Evolutionary conservation across 352 stramenopile species (phyloP).

Genomic region (Globisporangium sylvaticum): DNA sequence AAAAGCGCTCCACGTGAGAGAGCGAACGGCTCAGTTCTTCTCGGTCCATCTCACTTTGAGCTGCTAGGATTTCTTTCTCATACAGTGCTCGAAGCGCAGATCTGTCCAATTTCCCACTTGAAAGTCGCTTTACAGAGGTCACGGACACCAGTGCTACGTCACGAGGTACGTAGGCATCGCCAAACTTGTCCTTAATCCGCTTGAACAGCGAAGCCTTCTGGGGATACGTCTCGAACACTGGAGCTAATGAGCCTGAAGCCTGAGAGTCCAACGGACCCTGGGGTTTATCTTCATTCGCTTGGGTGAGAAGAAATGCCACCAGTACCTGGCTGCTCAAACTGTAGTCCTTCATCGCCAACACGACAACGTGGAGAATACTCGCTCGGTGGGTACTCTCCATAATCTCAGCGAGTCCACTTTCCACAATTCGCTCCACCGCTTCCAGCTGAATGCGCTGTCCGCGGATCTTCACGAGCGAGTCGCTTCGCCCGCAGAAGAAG

Average conservation of each 20-base stretch:
- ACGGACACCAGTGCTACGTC: conserved; percentile 17
- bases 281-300: neutral
- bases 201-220: conserved; percentile 18
- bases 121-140: conserved; percentile 20
- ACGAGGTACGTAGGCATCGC: conserved; percentile 26
- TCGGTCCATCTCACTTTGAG: neutral
- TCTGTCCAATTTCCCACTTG: conserved; percentile 43
- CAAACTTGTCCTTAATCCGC: conserved; percentile 31
- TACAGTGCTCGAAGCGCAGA: conserved; percentile 18
- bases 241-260: too few species aligned
- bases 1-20: neutral
- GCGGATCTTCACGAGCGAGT: conserved; percentile 52
- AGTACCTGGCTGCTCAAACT: conserved; percentile 5
- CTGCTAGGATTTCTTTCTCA: neutral
- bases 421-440: conserved; percentile 29
- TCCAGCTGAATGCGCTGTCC: conserved; percentile 51
- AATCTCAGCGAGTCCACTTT: conserved; percentile 16
- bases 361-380: neutral
- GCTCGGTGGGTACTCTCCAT: conserved; percentile 6
- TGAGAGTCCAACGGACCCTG: too few species aligned
- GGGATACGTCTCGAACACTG: conserved; percentile 9
- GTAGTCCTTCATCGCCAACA: conserved; percentile 5
- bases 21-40: neutral
- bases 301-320: conserved; percentile 8
- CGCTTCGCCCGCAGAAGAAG: conserved; percentile 39